A percentile compares a stretch with the other conserved stretches of the same genome.
These are phyloP conservation scores for Colletotrichum cuscutae DNA, from an alignment of 2,329 filamentous ascomycete genomes.

Conservation along the genomic window DNA sequence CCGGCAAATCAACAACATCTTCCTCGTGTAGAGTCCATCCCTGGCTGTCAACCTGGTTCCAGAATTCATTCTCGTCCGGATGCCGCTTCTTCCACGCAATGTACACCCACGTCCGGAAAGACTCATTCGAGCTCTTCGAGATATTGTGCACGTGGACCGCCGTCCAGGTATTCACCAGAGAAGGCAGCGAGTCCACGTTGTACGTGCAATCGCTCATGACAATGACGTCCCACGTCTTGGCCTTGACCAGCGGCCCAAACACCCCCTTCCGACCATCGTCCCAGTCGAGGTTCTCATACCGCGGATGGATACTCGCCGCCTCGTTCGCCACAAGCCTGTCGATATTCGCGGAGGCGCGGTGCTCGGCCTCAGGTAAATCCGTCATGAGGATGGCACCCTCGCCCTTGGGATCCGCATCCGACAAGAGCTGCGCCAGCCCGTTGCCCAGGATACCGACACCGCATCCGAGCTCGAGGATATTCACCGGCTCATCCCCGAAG, in stretches of 20 bases:
- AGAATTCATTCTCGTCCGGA: constrained; percentile 60
- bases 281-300: constrained; percentile 69
- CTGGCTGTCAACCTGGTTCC: constrained; percentile 55
- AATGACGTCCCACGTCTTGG: constrained; percentile 61
- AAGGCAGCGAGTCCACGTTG: constrained; percentile 65
- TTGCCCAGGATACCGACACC: constrained; percentile 67
- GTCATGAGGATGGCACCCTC: constrained; percentile 60
- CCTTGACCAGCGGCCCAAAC: constrained; percentile 54
- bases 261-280: constrained; percentile 57
- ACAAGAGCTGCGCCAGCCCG: constrained; percentile 53
- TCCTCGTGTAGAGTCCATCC: constrained; percentile 57
- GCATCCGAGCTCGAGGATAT: constrained; percentile 65
- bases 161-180: constrained; percentile 63
- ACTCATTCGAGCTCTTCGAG: constrained; percentile 32
- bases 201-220: constrained; percentile 71
- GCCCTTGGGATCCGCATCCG: constrained; percentile 34
- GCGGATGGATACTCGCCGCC: constrained; percentile 38
- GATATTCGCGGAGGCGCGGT: constrained; percentile 60
- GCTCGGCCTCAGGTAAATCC: constrained; percentile 65
- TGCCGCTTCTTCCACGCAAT: constrained; percentile 68
- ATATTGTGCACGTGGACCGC: constrained; percentile 55
- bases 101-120: constrained; percentile 54
- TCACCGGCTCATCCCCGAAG: constrained; percentile 42
- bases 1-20: constrained; percentile 56
- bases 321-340: constrained; percentile 34